phyloP scores from a whole-genome alignment of 2,329 filamentous ascomycete species.

The Thelonectria olida region DNA sequence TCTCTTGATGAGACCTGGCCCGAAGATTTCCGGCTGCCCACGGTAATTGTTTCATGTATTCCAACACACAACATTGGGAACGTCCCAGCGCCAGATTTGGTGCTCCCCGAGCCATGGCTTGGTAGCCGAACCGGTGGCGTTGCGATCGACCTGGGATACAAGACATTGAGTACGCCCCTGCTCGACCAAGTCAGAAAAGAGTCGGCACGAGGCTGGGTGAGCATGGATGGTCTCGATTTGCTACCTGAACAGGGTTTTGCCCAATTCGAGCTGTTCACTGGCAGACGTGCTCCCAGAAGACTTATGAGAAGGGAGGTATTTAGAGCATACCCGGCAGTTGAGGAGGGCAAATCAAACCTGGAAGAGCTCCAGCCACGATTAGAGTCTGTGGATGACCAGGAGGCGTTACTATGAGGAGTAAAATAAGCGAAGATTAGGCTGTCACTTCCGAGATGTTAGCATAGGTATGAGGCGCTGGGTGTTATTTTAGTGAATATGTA shows the following conservation, averaged over 20 bases:
- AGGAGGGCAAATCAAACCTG: slow-evolving; percentile 51
- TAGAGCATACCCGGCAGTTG: slow-evolving; percentile 54
- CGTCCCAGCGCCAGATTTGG: slow-evolving; percentile 73
- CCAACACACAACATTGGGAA: slow-evolving; percentile 74
- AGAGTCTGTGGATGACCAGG: slow-evolving; percentile 40
- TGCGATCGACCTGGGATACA: slow-evolving; percentile 79
- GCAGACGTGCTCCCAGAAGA: slow-evolving; percentile 59
- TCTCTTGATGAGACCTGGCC: slow-evolving; percentile 73
- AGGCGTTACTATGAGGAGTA: slow-evolving; percentile 24
- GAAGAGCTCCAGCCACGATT: slow-evolving; percentile 49
- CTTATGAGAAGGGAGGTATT: slow-evolving; percentile 76
- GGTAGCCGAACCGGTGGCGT: slow-evolving; percentile 78
- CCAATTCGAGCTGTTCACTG: slow-evolving; percentile 84
- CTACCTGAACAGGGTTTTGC: slow-evolving; percentile 83
- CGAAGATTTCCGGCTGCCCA: slow-evolving; percentile 67
- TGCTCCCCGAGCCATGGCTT: slow-evolving; percentile 75
- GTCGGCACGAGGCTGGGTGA: slow-evolving; percentile 73
- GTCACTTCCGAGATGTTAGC: slow-evolving; percentile 2
- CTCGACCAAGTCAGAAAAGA: slow-evolving; percentile 71
- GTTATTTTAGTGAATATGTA: too few species aligned
- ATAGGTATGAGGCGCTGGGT: too few species aligned
- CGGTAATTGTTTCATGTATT: slow-evolving; percentile 80
- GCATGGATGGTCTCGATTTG: slow-evolving; percentile 79
- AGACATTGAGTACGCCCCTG: slow-evolving; percentile 76
- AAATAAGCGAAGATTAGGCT: not conserved